A percentile compares a stretch with the other conserved stretches of the same genome.
Conservation (phyloP, 2,329 filamentous ascomycete genomes). For the Lachnellula cervina region DNA sequence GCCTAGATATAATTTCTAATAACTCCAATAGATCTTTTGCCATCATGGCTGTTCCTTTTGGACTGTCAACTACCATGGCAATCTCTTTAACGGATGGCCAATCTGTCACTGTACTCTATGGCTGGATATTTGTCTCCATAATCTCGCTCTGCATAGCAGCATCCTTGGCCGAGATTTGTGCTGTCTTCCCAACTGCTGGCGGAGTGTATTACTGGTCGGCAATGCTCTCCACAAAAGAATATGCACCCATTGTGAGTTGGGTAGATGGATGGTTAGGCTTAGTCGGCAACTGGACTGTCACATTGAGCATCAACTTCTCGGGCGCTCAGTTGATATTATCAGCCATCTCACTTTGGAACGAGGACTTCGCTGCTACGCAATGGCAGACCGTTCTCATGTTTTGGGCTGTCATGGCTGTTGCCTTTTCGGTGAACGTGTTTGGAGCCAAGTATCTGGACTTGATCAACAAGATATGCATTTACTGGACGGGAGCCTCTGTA, state of each 20-base stretch:
- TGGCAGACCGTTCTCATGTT: conserved; percentile 70
- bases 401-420: conserved; percentile 65
- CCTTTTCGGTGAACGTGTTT: conserved; percentile 61
- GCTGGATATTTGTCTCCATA: conserved; percentile 61
- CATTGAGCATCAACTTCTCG: conserved; percentile 63
- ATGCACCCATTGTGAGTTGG: conserved; percentile 63
- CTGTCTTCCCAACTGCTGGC: conserved; percentile 63
- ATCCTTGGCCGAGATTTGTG: conserved; percentile 64
- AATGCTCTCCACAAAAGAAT: conserved; percentile 60
- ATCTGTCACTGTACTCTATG: conserved; percentile 64
- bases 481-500: conserved; percentile 63
- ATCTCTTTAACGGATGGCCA: conserved; percentile 65
- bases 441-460: conserved; percentile 56
- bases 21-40: conserved; percentile 53
- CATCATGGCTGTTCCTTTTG: conserved; percentile 58
- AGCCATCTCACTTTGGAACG: conserved; percentile 65
- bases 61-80: conserved; percentile 60
- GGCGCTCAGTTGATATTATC: conserved; percentile 65
- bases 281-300: conserved; percentile 67
- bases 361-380: conserved; percentile 59
- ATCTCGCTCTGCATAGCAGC: conserved; percentile 60
- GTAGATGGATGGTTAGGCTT: conserved; percentile 68
- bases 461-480: conserved; percentile 70
- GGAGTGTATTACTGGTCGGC: conserved; percentile 69
- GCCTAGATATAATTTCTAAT: conserved; percentile 10